Percentiles rank a stretch among this genome's conserved stretches.
phyloP scores from a whole-genome alignment of 2,329 filamentous ascomycete genomes.

The Ilyonectria sp. region DNA sequence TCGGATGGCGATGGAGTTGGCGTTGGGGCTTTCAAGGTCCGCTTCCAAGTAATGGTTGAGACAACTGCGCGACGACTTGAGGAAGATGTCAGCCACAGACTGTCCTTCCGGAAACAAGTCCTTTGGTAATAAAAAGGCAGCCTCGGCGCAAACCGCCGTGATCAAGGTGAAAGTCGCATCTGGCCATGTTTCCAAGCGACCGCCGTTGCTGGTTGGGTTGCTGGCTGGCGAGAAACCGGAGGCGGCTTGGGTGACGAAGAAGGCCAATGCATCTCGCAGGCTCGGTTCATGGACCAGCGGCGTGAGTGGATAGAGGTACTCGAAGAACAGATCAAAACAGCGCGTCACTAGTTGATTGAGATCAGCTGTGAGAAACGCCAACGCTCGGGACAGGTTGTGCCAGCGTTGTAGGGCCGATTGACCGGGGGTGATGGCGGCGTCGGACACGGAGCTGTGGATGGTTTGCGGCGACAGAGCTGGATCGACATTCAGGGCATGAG shows the following conservation, averaged over 20 bases:
- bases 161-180: slow-evolving; percentile 59
- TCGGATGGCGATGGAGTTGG: slow-evolving; percentile 60
- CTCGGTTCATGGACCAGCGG: slow-evolving; percentile 59
- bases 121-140: slow-evolving; percentile 57
- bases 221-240: slow-evolving; percentile 26
- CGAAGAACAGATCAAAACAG: slow-evolving; percentile 59
- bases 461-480: slow-evolving; percentile 45
- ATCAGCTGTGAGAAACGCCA: slow-evolving; percentile 45
- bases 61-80: slow-evolving; percentile 57
- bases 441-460: slow-evolving; percentile 35
- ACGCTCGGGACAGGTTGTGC: slow-evolving; percentile 43
- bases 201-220: slow-evolving; percentile 19
- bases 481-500: slow-evolving; percentile 30
- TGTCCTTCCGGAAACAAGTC: slow-evolving; percentile 58
- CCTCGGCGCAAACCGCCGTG: slow-evolving; percentile 61
- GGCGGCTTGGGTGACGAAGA: slow-evolving; percentile 46
- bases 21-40: slow-evolving; percentile 59
- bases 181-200: slow-evolving; percentile 50
- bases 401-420: slow-evolving; percentile 50
- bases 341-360: slow-evolving; percentile 48
- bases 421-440: slow-evolving; percentile 18
- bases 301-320: slow-evolving; percentile 60
- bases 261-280: slow-evolving; percentile 54
- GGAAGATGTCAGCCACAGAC: slow-evolving; percentile 54
- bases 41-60: slow-evolving; percentile 57